Conservation (phyloP, 2,329 filamentous ascomycete species). For the Fusarium circinatum region DNA sequence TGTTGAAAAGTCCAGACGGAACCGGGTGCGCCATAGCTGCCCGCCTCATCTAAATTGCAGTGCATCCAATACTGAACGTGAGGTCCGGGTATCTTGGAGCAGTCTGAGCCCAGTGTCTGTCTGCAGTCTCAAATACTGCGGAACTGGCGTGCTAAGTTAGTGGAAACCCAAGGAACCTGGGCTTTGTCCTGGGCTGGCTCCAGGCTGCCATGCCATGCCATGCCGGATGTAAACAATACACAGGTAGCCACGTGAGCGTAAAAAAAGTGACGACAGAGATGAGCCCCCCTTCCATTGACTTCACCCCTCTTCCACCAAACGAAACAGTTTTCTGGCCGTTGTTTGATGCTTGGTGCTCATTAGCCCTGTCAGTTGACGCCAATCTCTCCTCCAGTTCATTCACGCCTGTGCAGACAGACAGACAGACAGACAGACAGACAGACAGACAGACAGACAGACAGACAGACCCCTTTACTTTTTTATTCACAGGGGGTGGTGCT, state of each 20-base stretch:
- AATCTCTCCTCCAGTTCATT: slow-evolving; percentile 25
- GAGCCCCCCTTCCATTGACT: slow-evolving; percentile 28
- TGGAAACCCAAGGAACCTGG: slow-evolving; percentile 15
- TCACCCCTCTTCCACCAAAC: slow-evolving; percentile 41
- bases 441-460: background rate
- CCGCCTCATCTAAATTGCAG: slow-evolving; percentile 24
- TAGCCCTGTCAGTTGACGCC: slow-evolving; percentile 16
- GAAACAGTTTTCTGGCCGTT: slow-evolving; percentile 10
- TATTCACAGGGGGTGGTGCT: slow-evolving; percentile 1
- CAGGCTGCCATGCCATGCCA: slow-evolving; percentile 3
- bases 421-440: background rate
- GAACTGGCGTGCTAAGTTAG: background rate
- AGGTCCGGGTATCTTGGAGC: background rate
- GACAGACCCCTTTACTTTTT: slow-evolving; percentile 3
- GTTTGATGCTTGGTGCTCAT: background rate
- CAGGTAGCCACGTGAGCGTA: slow-evolving; percentile 34
- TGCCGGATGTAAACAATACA: slow-evolving; percentile 17
- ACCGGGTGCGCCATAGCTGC: slow-evolving; percentile 16
- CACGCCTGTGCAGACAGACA: background rate
- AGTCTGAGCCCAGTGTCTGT: background rate
- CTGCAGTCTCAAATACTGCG: background rate
- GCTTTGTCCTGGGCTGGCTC: background rate
- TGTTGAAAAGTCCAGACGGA: slow-evolving; percentile 24
- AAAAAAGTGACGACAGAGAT: slow-evolving; percentile 30
- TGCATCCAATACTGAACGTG: background rate